Evolutionary conservation across 2,329 filamentous ascomycete genomes (phyloP).

Genomic region (Aspergillus puulaauensis): DNA sequence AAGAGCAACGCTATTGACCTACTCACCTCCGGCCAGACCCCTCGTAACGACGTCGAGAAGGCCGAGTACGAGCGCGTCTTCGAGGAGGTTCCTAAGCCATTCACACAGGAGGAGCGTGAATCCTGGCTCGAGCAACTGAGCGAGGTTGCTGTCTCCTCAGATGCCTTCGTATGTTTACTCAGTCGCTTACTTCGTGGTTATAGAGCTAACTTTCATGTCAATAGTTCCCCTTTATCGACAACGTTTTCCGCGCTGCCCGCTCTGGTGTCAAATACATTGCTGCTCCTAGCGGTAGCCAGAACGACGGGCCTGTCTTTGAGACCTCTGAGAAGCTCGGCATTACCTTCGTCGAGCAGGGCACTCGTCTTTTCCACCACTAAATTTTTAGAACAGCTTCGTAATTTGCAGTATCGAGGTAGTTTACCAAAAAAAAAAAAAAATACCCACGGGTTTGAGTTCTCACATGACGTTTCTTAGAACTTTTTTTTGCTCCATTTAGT

Average conservation of each 20-base stretch:
- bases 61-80: constrained; percentile 87
- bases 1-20: constrained; percentile 98
- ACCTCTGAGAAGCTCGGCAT: constrained; percentile 90
- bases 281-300: constrained; percentile 74
- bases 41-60: constrained; percentile 77
- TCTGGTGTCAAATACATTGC: constrained; percentile 96
- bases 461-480: constrained; percentile 2
- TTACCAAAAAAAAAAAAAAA: neutral
- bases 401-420: neutral
- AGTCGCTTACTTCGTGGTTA: neutral
- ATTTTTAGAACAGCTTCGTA: neutral
- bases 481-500: constrained; percentile 8
- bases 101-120: constrained; percentile 79
- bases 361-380: constrained; percentile 92
- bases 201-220: neutral
- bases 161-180: constrained; percentile 77
- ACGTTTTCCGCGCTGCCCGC: constrained; percentile 85
- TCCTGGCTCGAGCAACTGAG: constrained; percentile 79
- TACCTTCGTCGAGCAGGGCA: constrained; percentile 92
- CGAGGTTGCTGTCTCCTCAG: constrained; percentile 80
- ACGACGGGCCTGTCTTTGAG: constrained; percentile 58
- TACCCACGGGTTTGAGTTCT: constrained; percentile 5
- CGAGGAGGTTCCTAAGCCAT: constrained; percentile 79
- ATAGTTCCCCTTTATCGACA: constrained; percentile 95
- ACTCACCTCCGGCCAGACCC: constrained; percentile 86